Evolutionary conservation across 495 filamentous ascomycete genomes (phyloP), one percentile per base, ranked within the genome.

Genomic region (Aspergillus steynii): DNA sequence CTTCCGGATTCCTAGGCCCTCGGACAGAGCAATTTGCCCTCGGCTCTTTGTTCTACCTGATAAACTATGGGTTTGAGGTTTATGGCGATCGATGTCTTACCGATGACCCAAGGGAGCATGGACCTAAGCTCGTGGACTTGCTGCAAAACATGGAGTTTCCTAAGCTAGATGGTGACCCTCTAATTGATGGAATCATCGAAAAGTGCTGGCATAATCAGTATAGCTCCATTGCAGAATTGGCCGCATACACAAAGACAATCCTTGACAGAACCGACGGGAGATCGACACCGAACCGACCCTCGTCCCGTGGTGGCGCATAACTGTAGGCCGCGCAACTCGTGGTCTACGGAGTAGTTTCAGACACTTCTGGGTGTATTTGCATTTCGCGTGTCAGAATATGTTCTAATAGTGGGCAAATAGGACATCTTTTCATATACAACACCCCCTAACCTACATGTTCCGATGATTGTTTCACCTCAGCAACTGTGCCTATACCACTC

Each of bases 171-270:
- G 61, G 68, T 34, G 51, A 77, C 66, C 60, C 68, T 8, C 48
- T 71, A 37, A 68, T 77, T 64, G 75, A 77, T 61, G 31, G 63
- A 42, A 71, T 79, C 50, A 77, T 77, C 62, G 46, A 68, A 47
- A 73, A 71, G 50, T 77, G 72, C 50, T 77, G 74, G 76, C 67
- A 77, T 51, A 74, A 72, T 42, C 63, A 72, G 60, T 77, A 70
- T 68, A 31, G 10, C 29, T 68, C 65, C 2, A 49, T 77, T 56
- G 59, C 65, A 4, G 72, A 75, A 25, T 53, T 77, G 34, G 74
- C 71, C 37, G 59, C 69, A 31, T 7, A 75, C 3, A 70, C 61
- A 46, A 42, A 69, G 42, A 61, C 8, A 20, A 20, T 20, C 20
- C 20, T 20, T 20, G 20, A 20, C 20, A 20, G 20, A 20, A 20